Evolutionary conservation across 345 rosid genomes (phyloP).

Genomic region (Arabis hirsuta): DNA sequence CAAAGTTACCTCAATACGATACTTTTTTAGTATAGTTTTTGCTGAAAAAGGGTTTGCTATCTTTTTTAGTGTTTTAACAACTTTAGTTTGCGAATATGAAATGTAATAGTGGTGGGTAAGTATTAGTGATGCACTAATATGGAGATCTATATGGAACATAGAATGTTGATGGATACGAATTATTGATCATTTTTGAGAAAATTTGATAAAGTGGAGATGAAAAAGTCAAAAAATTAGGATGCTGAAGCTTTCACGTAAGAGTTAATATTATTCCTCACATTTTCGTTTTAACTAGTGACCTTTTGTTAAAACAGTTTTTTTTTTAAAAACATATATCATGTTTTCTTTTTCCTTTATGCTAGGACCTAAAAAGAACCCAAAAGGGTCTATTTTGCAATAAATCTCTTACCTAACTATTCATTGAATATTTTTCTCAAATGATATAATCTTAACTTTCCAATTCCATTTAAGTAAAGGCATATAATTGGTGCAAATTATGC

Average conservation of each 20-base stretch:
- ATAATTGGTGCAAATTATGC: constrained; percentile 11
- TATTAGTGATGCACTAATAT: constrained; percentile 31
- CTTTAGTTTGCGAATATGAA: not conserved
- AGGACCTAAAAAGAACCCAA: too few relatives aligned
- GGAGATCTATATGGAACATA: constrained; percentile 4
- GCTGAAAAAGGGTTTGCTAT: too few relatives aligned
- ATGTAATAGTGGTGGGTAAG: constrained; percentile 25
- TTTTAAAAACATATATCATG: too few relatives aligned
- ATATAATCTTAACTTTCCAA: not conserved
- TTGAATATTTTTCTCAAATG: not conserved
- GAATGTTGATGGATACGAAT: constrained; percentile 22
- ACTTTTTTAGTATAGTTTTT: too few relatives aligned
- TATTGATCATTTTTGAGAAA: constrained; percentile 1
- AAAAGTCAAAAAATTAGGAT: constrained; percentile 5
- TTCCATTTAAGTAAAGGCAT: not conserved
- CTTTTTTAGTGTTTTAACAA: not conserved
- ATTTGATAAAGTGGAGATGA: not conserved
- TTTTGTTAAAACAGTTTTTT: not conserved
- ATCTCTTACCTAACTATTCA: not conserved
- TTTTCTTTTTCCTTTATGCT: too few relatives aligned
- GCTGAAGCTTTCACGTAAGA: constrained; percentile 20
- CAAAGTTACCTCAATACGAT: constrained; percentile 5
- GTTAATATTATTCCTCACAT: constrained; percentile 6
- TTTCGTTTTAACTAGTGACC: not conserved
- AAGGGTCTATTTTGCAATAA: not conserved